A percentile compares a stretch with the other conserved stretches of the same genome.
Conservation (phyloP, 441 rosid species). For the Gossypium gossypioides region DNA sequence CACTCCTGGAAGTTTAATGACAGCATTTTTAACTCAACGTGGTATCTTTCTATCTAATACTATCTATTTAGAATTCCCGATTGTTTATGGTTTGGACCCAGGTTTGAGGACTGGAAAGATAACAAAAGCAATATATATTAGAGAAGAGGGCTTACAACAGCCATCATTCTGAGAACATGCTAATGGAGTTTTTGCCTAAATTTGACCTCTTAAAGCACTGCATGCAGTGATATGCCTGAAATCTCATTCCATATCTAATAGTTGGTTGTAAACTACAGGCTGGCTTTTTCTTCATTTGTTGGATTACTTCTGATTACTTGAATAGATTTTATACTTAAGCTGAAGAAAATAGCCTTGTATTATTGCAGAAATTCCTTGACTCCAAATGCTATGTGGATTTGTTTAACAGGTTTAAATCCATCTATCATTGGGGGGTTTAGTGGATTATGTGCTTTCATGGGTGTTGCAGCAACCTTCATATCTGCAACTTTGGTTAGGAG, state of each 20-base stretch:
- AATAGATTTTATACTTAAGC: background rate
- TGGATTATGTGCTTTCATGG: conserved; percentile 85
- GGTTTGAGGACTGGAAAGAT: background rate
- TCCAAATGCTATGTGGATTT: conserved; percentile 6
- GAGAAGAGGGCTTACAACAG: background rate
- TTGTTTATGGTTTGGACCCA: background rate
- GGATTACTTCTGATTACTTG: background rate
- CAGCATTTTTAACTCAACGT: conserved; percentile 78
- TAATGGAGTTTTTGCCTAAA: background rate
- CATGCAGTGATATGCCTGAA: background rate
- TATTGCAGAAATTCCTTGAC: background rate
- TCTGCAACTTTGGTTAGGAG: conserved; percentile 64
- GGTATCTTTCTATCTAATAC: conserved; percentile 30
- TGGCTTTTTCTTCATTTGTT: background rate
- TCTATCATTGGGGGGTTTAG: conserved; percentile 81
- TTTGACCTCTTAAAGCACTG: background rate
- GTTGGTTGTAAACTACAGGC: background rate
- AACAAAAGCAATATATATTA: background rate
- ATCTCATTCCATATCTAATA: background rate
- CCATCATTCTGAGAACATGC: background rate
- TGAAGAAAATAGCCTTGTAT: background rate
- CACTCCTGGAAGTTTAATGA: conserved; percentile 87
- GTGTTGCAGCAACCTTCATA: conserved; percentile 76
- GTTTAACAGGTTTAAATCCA: conserved; percentile 63
- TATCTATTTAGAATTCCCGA: background rate